phyloP scores from a whole-genome alignment of 805 yeast species.

The Yamadazyma sp. region DNA sequence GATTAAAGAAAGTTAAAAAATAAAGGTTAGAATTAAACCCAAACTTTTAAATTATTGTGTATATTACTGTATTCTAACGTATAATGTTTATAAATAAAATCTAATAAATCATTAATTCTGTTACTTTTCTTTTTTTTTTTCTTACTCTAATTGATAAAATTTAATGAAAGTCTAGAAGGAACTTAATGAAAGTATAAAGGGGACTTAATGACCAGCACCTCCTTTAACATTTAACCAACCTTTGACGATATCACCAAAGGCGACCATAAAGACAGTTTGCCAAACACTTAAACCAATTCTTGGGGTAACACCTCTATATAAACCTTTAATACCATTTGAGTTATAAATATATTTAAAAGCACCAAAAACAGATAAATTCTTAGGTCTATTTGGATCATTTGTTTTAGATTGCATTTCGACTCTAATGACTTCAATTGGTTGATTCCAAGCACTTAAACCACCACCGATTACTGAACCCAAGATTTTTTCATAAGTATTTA shows the following conservation, averaged over 20 bases:
- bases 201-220: constrained; percentile 40
- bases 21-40: no score
- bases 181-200: no score
- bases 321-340: constrained; percentile 82
- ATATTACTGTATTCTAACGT: no score
- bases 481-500: constrained; percentile 77
- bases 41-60: no score
- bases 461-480: constrained; percentile 90
- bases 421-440: constrained; percentile 96
- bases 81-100: no score
- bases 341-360: constrained; percentile 81
- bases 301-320: constrained; percentile 95
- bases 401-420: constrained; percentile 98
- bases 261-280: constrained; percentile 99
- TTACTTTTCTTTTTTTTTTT: no score
- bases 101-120: no score
- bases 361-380: constrained; percentile 73
- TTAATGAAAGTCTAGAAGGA: no score
- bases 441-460: constrained; percentile 97
- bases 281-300: constrained; percentile 95
- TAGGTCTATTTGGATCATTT: constrained; percentile 92
- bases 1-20: constrained; percentile 16
- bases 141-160: not conserved
- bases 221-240: constrained; percentile 39
- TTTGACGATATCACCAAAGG: constrained; percentile 82